Base-by-base conservation (phyloP, 2,329 filamentous ascomycete genomes). In the Cercospora janseana region DNA sequence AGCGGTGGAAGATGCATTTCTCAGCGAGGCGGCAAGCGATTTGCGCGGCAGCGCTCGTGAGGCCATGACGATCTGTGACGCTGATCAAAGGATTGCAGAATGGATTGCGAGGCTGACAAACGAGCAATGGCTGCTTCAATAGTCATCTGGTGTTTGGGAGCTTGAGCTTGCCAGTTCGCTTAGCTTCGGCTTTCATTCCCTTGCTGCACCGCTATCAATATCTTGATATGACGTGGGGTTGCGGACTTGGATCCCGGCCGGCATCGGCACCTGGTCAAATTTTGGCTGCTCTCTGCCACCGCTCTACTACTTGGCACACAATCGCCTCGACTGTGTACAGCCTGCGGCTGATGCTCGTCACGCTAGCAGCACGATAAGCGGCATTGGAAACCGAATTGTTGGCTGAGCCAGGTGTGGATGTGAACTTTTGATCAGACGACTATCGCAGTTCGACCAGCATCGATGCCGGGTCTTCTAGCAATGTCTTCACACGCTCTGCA, bases 371-470 rank as follows among this genome's bases (percentile, higher is more conserved):
- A 21, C 21, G 13, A 12, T 20, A 20, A 31, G 31, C 41, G 41
- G 41, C 41, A 9, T 18, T 44, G 41, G 41, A 44, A 24, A 23
- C 35, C 35, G 35, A 40, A 40, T 13, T 40, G 13, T 16, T 26
- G 20, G 35, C 35, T 24, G 35, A 40, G 26, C 16, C 44, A 32
- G 44, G 26, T 29, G 20, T 10, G 31, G 15, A 46, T 38, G 23
- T 12, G 23, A 26, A 24, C 26, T 26, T 47, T 29, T 31, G 34
- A 31, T 47, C 20, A 15, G 44, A 40, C 12, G 8, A 37, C 34
- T 42, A 95, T 70, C 83, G 78, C 67, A 96, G 71, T 67, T 87
- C 85, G 69, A 95, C 79, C 57, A 96, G 75, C 89, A 97, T 95
- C 49, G 79, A 79, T 66, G 91, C 90, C 4, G 92, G 88, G 64